Base-by-base conservation (phyloP, 179 eudicot genomes). In the Spinacia oleracea region DNA sequence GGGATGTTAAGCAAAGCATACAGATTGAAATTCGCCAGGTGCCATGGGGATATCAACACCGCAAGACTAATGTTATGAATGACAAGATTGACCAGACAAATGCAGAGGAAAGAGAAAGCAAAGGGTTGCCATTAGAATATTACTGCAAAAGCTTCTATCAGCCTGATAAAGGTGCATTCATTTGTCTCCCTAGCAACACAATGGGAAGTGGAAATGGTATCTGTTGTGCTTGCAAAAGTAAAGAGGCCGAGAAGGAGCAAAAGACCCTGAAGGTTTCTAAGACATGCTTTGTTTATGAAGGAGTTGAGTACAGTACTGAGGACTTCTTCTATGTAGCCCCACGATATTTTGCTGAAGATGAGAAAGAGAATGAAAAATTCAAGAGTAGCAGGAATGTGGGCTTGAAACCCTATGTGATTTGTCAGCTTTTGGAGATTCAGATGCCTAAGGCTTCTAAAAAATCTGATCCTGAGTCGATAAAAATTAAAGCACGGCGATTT, bases 341-440 rank as follows among this genome's bases (percentile, higher is more conserved):
- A 18, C 79, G 86, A 78, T 80, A 88, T 64, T 85, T 94, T 79
- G 83, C 80, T 45, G 84, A 83, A 77, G 90, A 84, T 73, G 90
- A 85, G 72, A 81, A 77, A 72, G 97, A 84, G 9, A 64, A 16
- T 62, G 91, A 56, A 77, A 89, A 89, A 42, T 90, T 89, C 66
- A 96, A 92, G 79, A 83, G 96, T 77, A 91, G 99, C 77, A 94
- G 98, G 79, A 96, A 88, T 87, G 99, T 96, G 81, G 99, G 98
- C 64, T 80, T 94, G 83, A 96, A 86, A 81, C 91, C 99, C 20
- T 94, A 85, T 86, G 96, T 86, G 73, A 80, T 94, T 69, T 92
- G 94, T 79, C 97, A 94, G 80, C 78, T 94, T 78, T 80, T 94
- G 82, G 97, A 83, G 59, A 87, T 94, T 71, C 80, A 84, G 69